Conservation (phyloP, 768 basidiomycete genomes). For the Crepidotus variabilis region DNA sequence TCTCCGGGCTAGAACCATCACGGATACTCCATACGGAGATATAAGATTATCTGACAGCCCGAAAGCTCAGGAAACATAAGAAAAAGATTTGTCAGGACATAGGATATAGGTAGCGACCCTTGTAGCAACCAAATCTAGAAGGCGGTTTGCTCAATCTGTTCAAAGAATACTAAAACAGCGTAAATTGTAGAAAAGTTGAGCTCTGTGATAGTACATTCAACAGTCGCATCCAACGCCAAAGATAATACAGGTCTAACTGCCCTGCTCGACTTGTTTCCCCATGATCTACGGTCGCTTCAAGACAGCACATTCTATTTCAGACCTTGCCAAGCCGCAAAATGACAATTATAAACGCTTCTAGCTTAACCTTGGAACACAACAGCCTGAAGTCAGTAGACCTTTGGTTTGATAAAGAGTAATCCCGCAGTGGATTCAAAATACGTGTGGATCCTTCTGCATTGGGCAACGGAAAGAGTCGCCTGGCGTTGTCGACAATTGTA, state of each 20-base stretch:
- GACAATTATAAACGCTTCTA: background rate
- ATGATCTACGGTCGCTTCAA: no score
- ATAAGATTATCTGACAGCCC: background rate
- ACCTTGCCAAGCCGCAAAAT: background rate
- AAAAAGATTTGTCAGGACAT: no score
- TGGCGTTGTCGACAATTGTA: background rate
- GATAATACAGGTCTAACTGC: background rate
- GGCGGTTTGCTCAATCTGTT: background rate
- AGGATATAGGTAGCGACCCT: no score
- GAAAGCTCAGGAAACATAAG: background rate
- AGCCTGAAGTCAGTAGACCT: no score
- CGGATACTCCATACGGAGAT: no score
- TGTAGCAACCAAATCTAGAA: background rate
- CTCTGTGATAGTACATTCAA: no score
- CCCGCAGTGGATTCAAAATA: background rate
- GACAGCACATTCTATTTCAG: background rate
- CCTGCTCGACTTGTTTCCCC: background rate
- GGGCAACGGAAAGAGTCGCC: no score
- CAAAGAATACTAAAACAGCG: no score
- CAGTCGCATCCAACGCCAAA: no score
- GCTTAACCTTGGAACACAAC: background rate
- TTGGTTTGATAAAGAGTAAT: background rate
- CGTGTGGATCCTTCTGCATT: no score
- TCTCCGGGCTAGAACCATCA: no score
- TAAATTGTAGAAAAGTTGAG: no score